Percentiles rank a stretch among this genome's conserved stretches.
Conservation (phyloP, 176 grass and related monocot genomes). For the Ampelocalamus luodianensis region DNA sequence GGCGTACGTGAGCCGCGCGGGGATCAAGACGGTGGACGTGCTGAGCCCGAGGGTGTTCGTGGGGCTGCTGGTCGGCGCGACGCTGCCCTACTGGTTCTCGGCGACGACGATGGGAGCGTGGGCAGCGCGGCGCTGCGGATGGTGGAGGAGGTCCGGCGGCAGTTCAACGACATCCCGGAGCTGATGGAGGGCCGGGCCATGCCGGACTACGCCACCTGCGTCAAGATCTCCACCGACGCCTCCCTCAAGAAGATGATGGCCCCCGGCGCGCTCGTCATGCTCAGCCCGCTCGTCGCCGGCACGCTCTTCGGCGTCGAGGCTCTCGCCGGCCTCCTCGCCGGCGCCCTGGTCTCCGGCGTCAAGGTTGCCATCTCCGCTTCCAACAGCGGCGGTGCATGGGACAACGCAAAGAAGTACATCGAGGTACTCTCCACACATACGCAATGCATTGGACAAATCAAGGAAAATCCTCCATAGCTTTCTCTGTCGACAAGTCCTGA, state of each 20-base stretch:
- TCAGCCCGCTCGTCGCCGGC: slow-evolving; percentile 65
- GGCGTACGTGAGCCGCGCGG: slow-evolving; percentile 76
- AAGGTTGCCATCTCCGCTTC: slow-evolving; percentile 93
- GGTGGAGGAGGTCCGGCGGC: slow-evolving; percentile 81
- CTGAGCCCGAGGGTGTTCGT: slow-evolving; percentile 68
- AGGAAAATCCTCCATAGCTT: background rate
- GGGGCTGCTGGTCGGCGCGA: slow-evolving; percentile 72
- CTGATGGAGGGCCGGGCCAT: slow-evolving; percentile 62
- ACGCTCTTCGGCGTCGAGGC: slow-evolving; percentile 75
- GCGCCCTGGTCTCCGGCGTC: slow-evolving; percentile 81
- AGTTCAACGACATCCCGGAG: slow-evolving; percentile 70
- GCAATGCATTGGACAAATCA: too few relatives aligned
- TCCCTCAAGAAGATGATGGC: slow-evolving; percentile 80
- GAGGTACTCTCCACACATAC: slow-evolving; percentile 47
- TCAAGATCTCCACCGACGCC: slow-evolving; percentile 87
- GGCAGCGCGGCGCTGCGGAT: slow-evolving; percentile 77
- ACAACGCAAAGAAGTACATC: slow-evolving; percentile 97
- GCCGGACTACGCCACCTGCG: slow-evolving; percentile 85
- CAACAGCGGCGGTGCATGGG: slow-evolving; percentile 92
- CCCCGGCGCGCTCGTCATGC: slow-evolving; percentile 75
- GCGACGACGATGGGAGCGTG: slow-evolving; percentile 87
- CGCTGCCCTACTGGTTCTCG: slow-evolving; percentile 47
- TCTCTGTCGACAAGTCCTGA: too few relatives aligned
- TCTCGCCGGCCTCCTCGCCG: slow-evolving; percentile 80
- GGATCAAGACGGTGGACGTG: slow-evolving; percentile 55